These are phyloP conservation scores for Torulaspora globosa DNA, from an alignment of 1,139 yeast species.

Conservation along the genomic window DNA sequence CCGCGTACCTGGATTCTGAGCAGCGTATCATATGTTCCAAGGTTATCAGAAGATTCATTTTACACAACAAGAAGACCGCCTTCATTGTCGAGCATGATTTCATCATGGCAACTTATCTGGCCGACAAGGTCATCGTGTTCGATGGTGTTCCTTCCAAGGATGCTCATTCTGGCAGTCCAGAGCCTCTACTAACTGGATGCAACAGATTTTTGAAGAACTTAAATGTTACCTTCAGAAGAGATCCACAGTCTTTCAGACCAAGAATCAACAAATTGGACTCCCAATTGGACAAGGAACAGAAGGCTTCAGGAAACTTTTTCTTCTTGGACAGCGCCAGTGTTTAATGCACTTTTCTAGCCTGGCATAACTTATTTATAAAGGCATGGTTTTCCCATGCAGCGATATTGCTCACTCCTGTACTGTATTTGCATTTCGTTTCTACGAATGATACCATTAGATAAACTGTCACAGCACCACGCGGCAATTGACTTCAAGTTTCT, in stretches of 20 bases:
- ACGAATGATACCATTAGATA: conserved; percentile 8
- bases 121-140: conserved; percentile 96
- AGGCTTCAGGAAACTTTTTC: conserved; percentile 85
- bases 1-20: conserved; percentile 97
- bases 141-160: conserved; percentile 89
- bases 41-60: conserved; percentile 92
- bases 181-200: conserved; percentile 92
- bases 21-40: conserved; percentile 99
- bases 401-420: conserved; percentile 8
- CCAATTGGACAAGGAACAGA: conserved; percentile 98
- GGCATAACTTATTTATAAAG: conserved; percentile 10
- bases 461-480: not conserved
- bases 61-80: conserved; percentile 96
- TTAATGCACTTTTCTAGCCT: conserved; percentile 15
- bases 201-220: conserved; percentile 93
- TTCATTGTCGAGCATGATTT: conserved; percentile 99
- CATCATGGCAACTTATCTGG: conserved; percentile 98
- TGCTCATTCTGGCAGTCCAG: conserved; percentile 82
- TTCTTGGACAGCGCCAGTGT: conserved; percentile 69
- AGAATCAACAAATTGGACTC: conserved; percentile 96
- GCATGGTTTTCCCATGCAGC: conserved; percentile 1
- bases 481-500: not conserved
- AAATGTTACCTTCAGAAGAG: conserved; percentile 98
- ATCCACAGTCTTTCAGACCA: conserved; percentile 96
- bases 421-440: conserved; percentile 13